Conservation (phyloP, 768 basidiomycete species). For the Epithele typhae region DNA sequence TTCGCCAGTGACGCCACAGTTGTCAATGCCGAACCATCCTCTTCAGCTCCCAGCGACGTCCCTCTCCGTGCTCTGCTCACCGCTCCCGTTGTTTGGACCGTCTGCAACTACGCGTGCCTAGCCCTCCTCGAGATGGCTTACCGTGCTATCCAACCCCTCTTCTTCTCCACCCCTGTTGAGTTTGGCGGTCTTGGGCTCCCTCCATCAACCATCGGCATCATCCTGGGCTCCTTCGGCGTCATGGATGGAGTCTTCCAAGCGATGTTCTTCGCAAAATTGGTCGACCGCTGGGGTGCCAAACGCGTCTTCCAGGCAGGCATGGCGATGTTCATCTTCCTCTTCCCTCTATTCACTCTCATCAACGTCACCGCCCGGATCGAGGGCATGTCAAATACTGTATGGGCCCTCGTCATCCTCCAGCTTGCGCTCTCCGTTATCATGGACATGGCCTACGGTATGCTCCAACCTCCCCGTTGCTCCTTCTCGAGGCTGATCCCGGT, state of each 20-base stretch:
- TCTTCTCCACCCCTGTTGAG: slow-evolving; percentile 34
- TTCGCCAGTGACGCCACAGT: slow-evolving; percentile 4
- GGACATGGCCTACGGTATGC: slow-evolving; percentile 29
- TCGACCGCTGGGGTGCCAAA: slow-evolving; percentile 33
- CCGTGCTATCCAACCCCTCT: slow-evolving; percentile 35
- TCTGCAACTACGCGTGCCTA: slow-evolving; percentile 30
- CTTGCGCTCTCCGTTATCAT: slow-evolving; percentile 21
- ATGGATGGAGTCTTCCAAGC: slow-evolving; percentile 35
- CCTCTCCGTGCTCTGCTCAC: slow-evolving; percentile 25
- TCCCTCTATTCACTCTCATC: slow-evolving; percentile 26
- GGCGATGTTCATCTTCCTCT: slow-evolving; percentile 23
- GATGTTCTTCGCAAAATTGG: slow-evolving; percentile 33
- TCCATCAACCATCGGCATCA: slow-evolving; percentile 34
- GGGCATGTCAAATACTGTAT: slow-evolving; percentile 18
- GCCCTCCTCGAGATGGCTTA: slow-evolving; percentile 36
- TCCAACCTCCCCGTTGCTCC: not conserved
- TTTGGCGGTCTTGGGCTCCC: slow-evolving; percentile 35
- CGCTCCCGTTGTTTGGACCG: slow-evolving; percentile 28
- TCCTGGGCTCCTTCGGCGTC: slow-evolving; percentile 33
- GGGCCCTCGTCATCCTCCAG: slow-evolving; percentile 22
- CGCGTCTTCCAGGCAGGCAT: slow-evolving; percentile 25
- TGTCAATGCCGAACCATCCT: not conserved
- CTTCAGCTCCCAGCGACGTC: not conserved
- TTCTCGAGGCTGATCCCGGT: not conserved
- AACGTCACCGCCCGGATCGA: slow-evolving; percentile 18